Conservation (phyloP, 2,329 filamentous ascomycete species). For the Aureobasidium sp. region DNA sequence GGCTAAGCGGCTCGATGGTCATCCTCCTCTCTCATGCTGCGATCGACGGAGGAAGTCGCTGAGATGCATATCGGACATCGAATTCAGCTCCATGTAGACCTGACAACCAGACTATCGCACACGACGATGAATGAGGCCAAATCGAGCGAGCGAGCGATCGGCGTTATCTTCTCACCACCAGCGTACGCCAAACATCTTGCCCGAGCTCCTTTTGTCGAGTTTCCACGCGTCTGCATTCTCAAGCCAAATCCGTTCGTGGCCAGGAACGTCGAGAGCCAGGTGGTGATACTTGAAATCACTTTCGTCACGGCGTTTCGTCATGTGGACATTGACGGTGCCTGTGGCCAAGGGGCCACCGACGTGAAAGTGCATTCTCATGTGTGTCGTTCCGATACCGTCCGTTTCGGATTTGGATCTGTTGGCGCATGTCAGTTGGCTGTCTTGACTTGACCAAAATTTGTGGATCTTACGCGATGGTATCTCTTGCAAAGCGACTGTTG, state of each 20-base stretch:
- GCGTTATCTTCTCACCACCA: constrained; percentile 34
- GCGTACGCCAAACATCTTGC: constrained; percentile 55
- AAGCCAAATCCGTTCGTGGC: constrained; percentile 55
- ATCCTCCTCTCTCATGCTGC: not conserved
- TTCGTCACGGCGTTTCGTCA: constrained; percentile 60
- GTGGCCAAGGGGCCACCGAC: constrained; percentile 69
- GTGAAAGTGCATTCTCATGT: constrained; percentile 79
- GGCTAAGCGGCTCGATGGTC: not conserved
- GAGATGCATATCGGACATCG: not conserved
- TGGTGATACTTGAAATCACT: constrained; percentile 70
- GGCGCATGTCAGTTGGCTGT: not conserved
- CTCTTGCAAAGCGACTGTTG: constrained; percentile 70
- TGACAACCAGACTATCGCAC: not conserved
- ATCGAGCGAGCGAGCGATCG: not conserved
- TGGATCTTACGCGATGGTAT: constrained; percentile 43
- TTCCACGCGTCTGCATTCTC: constrained; percentile 52
- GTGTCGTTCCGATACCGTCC: constrained; percentile 69
- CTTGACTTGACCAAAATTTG: too few relatives aligned
- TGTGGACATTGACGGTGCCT: constrained; percentile 70
- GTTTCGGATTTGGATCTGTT: constrained; percentile 57
- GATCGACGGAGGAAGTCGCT: not conserved
- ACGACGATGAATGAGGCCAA: not conserved
- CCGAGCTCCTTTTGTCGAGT: constrained; percentile 28
- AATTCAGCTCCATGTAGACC: not conserved
- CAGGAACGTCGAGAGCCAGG: constrained; percentile 72